Base-by-base conservation (phyloP, 2,329 filamentous ascomycete genomes). In the Pestalotiopsis sp. region DNA sequence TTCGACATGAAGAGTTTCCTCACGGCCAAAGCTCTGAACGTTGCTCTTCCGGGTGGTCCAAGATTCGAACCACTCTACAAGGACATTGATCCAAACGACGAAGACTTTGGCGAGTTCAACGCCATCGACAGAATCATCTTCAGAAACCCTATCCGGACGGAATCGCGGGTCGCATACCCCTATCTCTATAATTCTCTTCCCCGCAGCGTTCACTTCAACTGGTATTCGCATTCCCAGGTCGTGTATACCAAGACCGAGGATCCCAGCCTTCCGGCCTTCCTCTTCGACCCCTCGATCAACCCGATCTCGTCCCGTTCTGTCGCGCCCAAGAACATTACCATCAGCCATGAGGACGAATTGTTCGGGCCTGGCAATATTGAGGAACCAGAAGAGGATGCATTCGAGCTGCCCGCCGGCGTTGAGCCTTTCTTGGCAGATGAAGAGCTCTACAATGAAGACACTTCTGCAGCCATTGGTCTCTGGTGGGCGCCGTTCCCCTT, bases 401-500 rank as follows among this genome's bases (percentile, higher is more conserved):
- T 99, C 75, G 89, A 92, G 75, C 84, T 99, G 62, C 94, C 95
- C 0, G 87, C 84, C 3, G 90, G 91, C 52, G 85, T 94, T 6
- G 91, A 97, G 78, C 94, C 96, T 2, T 99, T 99, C 83, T 85
- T 99, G 72, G 90, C 88, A 0, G 94, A 97, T 4, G 93, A 98
- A 75, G 92, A 96, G 48, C 83, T 99, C 1, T 95, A 94, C 75
- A 98, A 92, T 3, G 89, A 92, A 17, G 93, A 98, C 69, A 99
- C 96, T 4, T 88, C 94, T 3, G 91, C 94, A 13, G 97, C 96
- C 2, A 97, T 99, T 71, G 90, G 94, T 64, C 83, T 99, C 24
- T 99, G 96, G 95, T 99, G 97, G 97, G 95, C 96, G 35, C 97
- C 96, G 26, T 97, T 93, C 77, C 96, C 97, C 0, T 99, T 99